A percentile compares a stretch with the other conserved stretches of the same genome.
Conservation (phyloP, 805 yeast species). For the Starmerella sirachaensis region DNA sequence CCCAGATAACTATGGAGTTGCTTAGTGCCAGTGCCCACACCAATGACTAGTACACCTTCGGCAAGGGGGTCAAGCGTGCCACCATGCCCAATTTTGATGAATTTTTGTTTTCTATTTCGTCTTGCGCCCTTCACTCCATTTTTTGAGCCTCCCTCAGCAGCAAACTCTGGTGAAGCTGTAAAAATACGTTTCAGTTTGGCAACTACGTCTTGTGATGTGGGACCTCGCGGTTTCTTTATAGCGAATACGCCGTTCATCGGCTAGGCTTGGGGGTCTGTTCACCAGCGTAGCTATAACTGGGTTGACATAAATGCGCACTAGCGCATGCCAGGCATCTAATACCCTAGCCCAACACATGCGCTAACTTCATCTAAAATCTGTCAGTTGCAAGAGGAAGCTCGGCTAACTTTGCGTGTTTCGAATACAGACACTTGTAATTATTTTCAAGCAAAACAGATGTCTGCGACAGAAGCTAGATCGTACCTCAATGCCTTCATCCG, state of each 20-base stretch:
- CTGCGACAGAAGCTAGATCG: too few relatives aligned
- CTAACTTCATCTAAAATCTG: too few relatives aligned
- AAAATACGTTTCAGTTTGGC: conserved; percentile 52
- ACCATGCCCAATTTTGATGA: conserved; percentile 90
- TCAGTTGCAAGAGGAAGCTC: too few relatives aligned
- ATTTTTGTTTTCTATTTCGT: conserved; percentile 13
- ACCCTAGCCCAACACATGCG: too few relatives aligned
- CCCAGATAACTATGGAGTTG: conserved; percentile 56
- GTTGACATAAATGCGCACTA: too few relatives aligned
- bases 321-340: too few relatives aligned
- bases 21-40: conserved; percentile 89
- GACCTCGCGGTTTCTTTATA: conserved; percentile 76
- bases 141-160: conserved; percentile 26
- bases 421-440: too few relatives aligned
- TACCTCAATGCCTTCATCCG: too few relatives aligned
- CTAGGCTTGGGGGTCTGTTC: background rate
- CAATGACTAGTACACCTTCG: conserved; percentile 80
- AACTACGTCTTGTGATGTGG: conserved; percentile 65
- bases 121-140: too few relatives aligned
- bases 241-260: conserved; percentile 89
- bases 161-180: conserved; percentile 47
- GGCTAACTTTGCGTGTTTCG: too few relatives aligned
- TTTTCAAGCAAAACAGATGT: too few relatives aligned
- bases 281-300: background rate
- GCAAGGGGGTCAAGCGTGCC: conserved; percentile 96